These are phyloP conservation scores for Naegleria fowleri DNA, from an alignment of 208 protist species.

Conservation along the genomic window DNA sequence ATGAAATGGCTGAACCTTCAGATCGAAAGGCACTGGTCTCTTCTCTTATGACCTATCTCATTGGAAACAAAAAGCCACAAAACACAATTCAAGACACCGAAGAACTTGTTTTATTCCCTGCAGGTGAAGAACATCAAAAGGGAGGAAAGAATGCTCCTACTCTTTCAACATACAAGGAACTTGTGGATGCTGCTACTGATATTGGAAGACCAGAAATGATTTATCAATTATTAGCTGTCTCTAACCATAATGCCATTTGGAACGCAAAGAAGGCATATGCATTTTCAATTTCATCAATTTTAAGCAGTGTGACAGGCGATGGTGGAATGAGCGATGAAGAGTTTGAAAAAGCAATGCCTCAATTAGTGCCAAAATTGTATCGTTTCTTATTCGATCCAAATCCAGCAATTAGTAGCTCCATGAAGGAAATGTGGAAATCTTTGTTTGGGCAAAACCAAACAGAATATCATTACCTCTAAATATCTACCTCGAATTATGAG, in stretches of 20 bases:
- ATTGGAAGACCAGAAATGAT: constrained; percentile 49
- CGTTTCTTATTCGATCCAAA: constrained; percentile 45
- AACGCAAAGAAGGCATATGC: constrained; percentile 38
- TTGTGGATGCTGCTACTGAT: constrained; percentile 44
- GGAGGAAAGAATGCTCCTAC: background rate
- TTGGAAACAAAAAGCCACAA: background rate
- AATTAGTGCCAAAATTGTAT: constrained; percentile 41
- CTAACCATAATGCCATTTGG: constrained; percentile 40
- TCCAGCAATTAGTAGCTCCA: constrained; percentile 27
- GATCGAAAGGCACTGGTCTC: background rate
- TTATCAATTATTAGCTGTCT: constrained; percentile 43
- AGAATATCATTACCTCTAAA: background rate
- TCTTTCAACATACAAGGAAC: constrained; percentile 37
- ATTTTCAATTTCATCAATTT: constrained; percentile 37
- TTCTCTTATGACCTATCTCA: background rate
- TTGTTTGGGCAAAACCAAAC: constrained; percentile 27
- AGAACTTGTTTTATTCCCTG: background rate
- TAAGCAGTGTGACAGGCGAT: background rate
- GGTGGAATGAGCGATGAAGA: background rate
- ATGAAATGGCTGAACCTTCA: background rate
- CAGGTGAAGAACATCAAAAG: background rate
- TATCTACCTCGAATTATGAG: constrained; percentile 20
- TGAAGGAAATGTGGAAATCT: constrained; percentile 43
- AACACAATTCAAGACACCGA: background rate
- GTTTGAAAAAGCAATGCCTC: constrained; percentile 32